A percentile compares a stretch with the other conserved stretches of the same genome.
Evolutionary conservation across 352 stramenopile species (phyloP).

Genomic region (Albugo laibachii): DNA sequence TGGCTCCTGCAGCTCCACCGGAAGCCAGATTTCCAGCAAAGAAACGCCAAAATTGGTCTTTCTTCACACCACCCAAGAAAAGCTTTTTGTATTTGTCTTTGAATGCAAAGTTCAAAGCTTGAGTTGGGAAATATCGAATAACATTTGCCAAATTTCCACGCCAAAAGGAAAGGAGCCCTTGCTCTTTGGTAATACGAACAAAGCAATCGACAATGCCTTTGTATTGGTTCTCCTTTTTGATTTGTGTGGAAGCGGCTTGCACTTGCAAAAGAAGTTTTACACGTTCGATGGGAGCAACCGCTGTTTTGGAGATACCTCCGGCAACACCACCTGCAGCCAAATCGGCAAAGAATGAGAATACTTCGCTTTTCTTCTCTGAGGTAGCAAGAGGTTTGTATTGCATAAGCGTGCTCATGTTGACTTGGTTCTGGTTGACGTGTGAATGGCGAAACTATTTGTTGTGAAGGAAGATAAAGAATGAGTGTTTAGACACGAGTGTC

Average conservation of each 20-base stretch:
- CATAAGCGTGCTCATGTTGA: slow-evolving; percentile 56
- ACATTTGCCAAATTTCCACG: slow-evolving; percentile 84
- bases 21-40: slow-evolving; percentile 97
- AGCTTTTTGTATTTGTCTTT: slow-evolving; percentile 89
- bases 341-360: slow-evolving; percentile 56
- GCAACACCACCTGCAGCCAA: slow-evolving; percentile 71
- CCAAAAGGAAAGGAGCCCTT: slow-evolving; percentile 81
- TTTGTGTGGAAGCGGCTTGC: slow-evolving; percentile 77
- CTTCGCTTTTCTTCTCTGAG: slow-evolving; percentile 30
- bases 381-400: slow-evolving; percentile 67
- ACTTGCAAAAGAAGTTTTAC: slow-evolving; percentile 87
- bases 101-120: slow-evolving; percentile 86
- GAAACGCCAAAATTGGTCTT: slow-evolving; percentile 96
- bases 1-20: slow-evolving; percentile 92
- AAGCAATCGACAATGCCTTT: slow-evolving; percentile 84
- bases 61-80: slow-evolving; percentile 76
- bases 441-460: slow-evolving; percentile 12
- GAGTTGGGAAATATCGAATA: slow-evolving; percentile 85
- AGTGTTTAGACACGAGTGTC: slow-evolving; percentile 16
- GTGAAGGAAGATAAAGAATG: slow-evolving; percentile 69
- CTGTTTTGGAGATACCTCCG: slow-evolving; percentile 81
- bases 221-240: slow-evolving; percentile 84
- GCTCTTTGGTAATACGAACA: slow-evolving; percentile 72
- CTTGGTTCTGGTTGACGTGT: slow-evolving; percentile 22
- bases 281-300: slow-evolving; percentile 78